These are phyloP conservation scores for Scedosporium minutisporum DNA, from an alignment of 2,329 filamentous ascomycete genomes.

Conservation along the genomic window DNA sequence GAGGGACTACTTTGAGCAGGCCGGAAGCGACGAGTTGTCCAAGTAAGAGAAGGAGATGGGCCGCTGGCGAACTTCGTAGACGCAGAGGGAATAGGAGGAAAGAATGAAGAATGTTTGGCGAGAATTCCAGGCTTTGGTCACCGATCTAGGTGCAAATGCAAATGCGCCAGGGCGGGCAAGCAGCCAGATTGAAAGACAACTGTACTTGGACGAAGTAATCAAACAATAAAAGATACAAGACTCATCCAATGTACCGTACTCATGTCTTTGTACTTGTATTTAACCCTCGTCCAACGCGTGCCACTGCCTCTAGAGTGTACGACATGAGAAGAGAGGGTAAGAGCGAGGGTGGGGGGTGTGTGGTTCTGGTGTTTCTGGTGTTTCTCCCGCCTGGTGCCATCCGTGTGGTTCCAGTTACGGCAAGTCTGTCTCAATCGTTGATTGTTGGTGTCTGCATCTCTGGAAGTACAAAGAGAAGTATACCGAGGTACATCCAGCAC, in stretches of 20 bases:
- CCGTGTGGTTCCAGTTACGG: too few species aligned
- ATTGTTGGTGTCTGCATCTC: neutral
- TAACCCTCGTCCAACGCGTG: neutral
- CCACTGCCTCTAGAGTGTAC: neutral
- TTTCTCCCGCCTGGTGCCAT: too few species aligned
- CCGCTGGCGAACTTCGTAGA: neutral
- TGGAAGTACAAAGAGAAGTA: neutral
- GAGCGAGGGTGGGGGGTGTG: neutral
- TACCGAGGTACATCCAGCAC: too few species aligned
- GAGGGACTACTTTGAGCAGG: too few species aligned
- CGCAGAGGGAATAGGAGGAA: neutral
- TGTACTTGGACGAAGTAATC: neutral
- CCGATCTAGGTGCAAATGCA: neutral
- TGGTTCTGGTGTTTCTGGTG: too few species aligned
- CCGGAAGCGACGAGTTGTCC: neutral
- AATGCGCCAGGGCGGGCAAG: neutral
- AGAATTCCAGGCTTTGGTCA: neutral
- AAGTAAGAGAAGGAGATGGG: neutral
- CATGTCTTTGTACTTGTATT: neutral
- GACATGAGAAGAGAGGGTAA: neutral
- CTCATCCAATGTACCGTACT: neutral
- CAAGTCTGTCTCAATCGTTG: too few species aligned
- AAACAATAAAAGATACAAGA: neutral
- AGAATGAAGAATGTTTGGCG: neutral
- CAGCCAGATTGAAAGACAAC: neutral